Evolutionary conservation across 192 early-diverging fungal genomes (phyloP).

Genomic region (Dimargaris verticillata): DNA sequence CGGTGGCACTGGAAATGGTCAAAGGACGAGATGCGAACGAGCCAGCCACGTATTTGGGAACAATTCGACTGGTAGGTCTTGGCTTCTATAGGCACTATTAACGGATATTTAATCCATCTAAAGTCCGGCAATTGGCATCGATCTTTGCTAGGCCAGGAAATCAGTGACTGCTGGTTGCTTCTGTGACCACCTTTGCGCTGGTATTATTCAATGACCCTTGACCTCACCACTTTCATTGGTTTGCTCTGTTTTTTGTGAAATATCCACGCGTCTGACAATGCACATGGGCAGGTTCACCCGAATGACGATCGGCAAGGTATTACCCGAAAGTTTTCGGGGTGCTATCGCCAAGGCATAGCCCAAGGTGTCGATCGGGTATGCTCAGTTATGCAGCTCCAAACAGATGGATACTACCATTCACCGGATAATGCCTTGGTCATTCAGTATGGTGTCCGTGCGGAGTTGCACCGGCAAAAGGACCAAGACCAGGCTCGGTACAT

Average conservation of each 20-base stretch:
- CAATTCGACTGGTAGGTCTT: neutral
- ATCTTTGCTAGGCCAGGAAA: neutral
- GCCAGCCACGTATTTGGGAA: neutral
- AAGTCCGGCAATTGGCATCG: neutral
- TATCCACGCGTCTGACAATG: neutral
- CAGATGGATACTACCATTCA: slow-evolving; percentile 5
- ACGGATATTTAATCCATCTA: too few relatives aligned
- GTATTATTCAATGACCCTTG: neutral
- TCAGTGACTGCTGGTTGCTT: neutral
- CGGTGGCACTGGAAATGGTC: slow-evolving; percentile 1
- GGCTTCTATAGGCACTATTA: neutral
- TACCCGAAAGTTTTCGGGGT: neutral
- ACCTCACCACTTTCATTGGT: neutral
- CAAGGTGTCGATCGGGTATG: neutral
- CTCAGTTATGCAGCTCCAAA: neutral
- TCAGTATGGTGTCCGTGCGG: slow-evolving; percentile 2
- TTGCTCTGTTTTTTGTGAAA: neutral
- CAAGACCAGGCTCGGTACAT: slow-evolving; percentile 10
- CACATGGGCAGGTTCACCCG: neutral
- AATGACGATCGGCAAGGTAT: neutral
- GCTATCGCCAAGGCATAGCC: neutral
- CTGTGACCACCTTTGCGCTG: neutral
- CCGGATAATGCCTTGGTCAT: neutral
- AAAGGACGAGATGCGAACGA: neutral
- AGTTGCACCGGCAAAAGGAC: neutral